Conservation (phyloP, 176 grass and related monocot genomes). For the Musa acuminata region DNA sequence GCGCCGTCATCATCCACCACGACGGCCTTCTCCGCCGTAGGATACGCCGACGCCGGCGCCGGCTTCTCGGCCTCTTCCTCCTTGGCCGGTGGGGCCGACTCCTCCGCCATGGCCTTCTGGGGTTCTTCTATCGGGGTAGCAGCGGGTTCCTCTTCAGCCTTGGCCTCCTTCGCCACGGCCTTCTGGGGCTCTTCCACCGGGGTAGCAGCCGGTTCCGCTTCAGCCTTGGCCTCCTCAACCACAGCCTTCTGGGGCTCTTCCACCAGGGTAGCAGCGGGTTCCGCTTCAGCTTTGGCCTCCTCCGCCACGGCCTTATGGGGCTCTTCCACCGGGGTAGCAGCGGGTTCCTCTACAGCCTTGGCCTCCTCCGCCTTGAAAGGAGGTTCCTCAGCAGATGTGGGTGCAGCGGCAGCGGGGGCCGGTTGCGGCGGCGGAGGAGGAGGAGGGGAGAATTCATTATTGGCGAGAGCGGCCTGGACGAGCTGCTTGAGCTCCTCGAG, state of each 20-base stretch:
- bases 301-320: not conserved
- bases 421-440: not conserved
- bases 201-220: constrained; percentile 14
- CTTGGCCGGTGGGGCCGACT: constrained; percentile 12
- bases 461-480: constrained; percentile 41
- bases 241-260: not conserved
- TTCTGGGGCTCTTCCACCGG: not conserved
- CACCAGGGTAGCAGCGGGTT: not conserved
- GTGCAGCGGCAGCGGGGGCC: not conserved
- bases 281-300: constrained; percentile 29
- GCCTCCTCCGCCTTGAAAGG: not conserved
- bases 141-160: constrained; percentile 24
- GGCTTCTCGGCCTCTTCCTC: constrained; percentile 1
- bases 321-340: not conserved
- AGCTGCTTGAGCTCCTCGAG: constrained; percentile 57
- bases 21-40: constrained; percentile 40
- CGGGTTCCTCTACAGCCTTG: constrained; percentile 26
- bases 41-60: constrained; percentile 14
- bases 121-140: not conserved
- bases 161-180: not conserved
- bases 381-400: too few relatives aligned
- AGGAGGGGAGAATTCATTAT: constrained; percentile 36
- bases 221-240: constrained; percentile 16
- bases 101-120: constrained; percentile 14
- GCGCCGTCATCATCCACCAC: constrained; percentile 47